Evolutionary conservation across 164 flowering plant species (phyloP).

Genomic region (Aristolochia contorta): DNA sequence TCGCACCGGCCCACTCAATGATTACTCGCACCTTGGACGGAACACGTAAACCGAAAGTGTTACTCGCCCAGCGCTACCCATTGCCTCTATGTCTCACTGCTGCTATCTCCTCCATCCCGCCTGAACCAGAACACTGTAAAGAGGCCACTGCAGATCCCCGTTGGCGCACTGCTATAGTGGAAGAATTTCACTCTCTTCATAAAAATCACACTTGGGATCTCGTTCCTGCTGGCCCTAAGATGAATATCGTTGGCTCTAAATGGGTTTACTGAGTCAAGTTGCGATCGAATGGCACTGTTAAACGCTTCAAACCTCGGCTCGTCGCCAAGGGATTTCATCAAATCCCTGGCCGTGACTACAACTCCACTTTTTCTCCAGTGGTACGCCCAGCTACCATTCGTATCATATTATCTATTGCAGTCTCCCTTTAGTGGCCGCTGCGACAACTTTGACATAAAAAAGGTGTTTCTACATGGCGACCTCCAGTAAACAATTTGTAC

Average conservation of each 20-base stretch:
- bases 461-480: no score
- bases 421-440: no score
- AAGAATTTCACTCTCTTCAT: background rate
- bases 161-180: background rate
- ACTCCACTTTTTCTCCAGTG: background rate
- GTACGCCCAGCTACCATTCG: background rate
- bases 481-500: no score
- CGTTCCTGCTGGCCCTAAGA: background rate
- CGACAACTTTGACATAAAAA: background rate
- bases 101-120: no score
- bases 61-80: no score
- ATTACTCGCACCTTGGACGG: no score
- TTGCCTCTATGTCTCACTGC: no score
- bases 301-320: background rate
- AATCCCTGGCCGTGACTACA: background rate
- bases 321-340: no score
- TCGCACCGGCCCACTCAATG: no score
- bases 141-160: no score
- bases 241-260: background rate
- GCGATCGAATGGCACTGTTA: background rate
- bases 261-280: background rate
- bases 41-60: no score
- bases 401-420: background rate
- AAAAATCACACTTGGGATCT: background rate
- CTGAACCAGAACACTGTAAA: no score